Conservation (phyloP, 164 flowering plant species). For the Magnolia officinalis region DNA sequence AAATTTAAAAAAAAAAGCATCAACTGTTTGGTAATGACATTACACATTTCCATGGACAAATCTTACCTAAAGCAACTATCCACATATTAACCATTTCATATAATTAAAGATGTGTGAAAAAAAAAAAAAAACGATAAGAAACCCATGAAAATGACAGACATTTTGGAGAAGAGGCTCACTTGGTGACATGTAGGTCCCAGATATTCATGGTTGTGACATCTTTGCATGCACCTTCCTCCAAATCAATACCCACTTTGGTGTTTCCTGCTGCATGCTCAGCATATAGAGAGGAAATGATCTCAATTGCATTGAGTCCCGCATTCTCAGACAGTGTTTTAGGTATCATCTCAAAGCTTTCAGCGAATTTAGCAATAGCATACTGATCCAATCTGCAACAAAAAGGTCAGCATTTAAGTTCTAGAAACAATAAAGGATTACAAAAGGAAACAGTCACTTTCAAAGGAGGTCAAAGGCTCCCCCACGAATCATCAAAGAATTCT, state of each 20-base stretch:
- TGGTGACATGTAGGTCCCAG: constrained; percentile 86
- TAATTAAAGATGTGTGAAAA: background rate
- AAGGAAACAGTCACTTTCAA: background rate
- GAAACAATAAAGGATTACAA: background rate
- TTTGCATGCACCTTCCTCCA: constrained; percentile 73
- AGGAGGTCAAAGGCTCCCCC: background rate
- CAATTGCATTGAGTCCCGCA: constrained; percentile 94
- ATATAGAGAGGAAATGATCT: constrained; percentile 84
- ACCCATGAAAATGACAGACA: background rate
- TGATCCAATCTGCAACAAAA: constrained; percentile 79
- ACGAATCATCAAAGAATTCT: background rate
- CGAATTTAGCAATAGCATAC: constrained; percentile 91
- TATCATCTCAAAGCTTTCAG: constrained; percentile 93
- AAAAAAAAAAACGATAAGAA: too few species aligned
- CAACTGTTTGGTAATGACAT: background rate
- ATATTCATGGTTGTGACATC: constrained; percentile 58
- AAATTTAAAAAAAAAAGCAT: background rate
- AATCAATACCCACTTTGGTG: constrained; percentile 72
- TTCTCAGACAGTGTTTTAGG: constrained; percentile 92
- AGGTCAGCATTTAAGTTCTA: background rate
- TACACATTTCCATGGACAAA: background rate
- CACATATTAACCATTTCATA: background rate
- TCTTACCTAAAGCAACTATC: background rate
- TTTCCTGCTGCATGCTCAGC: constrained; percentile 90
- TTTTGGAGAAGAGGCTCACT: constrained; percentile 41